Conservation (phyloP, 2,329 filamentous ascomycete species). For the Exophiala sp. region DNA sequence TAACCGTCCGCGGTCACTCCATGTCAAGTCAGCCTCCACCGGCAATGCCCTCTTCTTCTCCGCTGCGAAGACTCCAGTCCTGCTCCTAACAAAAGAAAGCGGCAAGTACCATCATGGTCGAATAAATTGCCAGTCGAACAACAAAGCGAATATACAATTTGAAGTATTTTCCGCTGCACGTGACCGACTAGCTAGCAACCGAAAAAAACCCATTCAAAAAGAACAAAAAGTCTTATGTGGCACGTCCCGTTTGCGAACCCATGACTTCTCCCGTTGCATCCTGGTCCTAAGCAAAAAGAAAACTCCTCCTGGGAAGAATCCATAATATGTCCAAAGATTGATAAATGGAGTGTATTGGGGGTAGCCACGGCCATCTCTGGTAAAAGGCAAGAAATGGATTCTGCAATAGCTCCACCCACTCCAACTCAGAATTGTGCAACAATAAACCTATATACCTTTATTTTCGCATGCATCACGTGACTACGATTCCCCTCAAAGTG, state of each 20-base stretch:
- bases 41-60: too few relatives aligned
- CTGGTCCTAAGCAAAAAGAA: constrained; percentile 9
- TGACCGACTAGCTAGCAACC: too few relatives aligned
- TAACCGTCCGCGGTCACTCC: too few relatives aligned
- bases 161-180: too few relatives aligned
- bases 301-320: background rate
- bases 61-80: too few relatives aligned
- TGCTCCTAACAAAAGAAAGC: too few relatives aligned
- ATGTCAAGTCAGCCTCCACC: too few relatives aligned
- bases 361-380: constrained; percentile 68
- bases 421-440: constrained; percentile 34
- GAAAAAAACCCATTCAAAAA: too few relatives aligned
- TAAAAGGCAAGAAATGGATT: constrained; percentile 76
- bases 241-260: background rate
- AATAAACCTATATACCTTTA: constrained; percentile 27
- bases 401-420: constrained; percentile 64
- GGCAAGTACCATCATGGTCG: too few relatives aligned
- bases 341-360: constrained; percentile 53
- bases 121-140: too few relatives aligned
- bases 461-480: constrained; percentile 13
- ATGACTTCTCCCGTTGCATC: background rate
- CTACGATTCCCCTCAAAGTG: background rate
- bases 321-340: constrained; percentile 51
- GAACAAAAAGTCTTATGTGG: too few relatives aligned
- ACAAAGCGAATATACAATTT: too few relatives aligned